phyloP scores from a whole-genome alignment of 768 basidiomycete species.

The Coprinopsis marcescibilis region DNA sequence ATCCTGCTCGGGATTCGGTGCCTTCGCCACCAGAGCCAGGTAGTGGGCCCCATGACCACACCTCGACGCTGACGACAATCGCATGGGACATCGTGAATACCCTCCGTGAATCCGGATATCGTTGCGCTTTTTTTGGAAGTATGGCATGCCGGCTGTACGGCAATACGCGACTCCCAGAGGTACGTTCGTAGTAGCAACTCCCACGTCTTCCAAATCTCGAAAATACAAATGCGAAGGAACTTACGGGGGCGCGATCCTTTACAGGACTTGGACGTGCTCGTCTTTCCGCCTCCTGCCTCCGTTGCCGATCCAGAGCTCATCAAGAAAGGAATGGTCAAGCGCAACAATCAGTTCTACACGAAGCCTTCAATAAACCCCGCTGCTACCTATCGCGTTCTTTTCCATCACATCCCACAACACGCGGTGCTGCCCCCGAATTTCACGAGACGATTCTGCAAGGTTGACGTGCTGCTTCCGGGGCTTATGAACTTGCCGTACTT shows the following conservation, averaged over 20 bases:
- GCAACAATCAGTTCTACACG: too few relatives aligned
- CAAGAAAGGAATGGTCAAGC: background rate
- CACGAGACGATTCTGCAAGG: background rate
- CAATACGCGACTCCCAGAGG: conserved; percentile 30
- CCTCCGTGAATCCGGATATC: conserved; percentile 18
- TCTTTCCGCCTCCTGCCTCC: too few relatives aligned
- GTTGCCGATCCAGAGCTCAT: too few relatives aligned
- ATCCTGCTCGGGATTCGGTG: too few relatives aligned
- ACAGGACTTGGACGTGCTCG: too few relatives aligned
- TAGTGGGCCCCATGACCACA: background rate
- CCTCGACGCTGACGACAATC: conserved; percentile 12
- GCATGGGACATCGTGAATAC: conserved; percentile 21
- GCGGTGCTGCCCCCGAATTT: background rate
- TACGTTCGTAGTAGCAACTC: too few relatives aligned
- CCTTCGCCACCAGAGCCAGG: too few relatives aligned
- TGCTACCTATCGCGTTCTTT: conserved; percentile 9
- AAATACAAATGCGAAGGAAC: too few relatives aligned
- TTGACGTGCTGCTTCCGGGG: conserved; percentile 8
- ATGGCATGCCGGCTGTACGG: conserved; percentile 34
- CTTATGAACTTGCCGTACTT: conserved; percentile 1
- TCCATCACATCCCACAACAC: background rate
- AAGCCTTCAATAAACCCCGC: background rate
- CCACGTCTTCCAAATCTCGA: too few relatives aligned
- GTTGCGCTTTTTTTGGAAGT: conserved; percentile 32
- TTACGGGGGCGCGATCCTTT: too few relatives aligned